Base-by-base conservation (phyloP, 805 yeast species). In the Wickerhamiella occidentalis region DNA sequence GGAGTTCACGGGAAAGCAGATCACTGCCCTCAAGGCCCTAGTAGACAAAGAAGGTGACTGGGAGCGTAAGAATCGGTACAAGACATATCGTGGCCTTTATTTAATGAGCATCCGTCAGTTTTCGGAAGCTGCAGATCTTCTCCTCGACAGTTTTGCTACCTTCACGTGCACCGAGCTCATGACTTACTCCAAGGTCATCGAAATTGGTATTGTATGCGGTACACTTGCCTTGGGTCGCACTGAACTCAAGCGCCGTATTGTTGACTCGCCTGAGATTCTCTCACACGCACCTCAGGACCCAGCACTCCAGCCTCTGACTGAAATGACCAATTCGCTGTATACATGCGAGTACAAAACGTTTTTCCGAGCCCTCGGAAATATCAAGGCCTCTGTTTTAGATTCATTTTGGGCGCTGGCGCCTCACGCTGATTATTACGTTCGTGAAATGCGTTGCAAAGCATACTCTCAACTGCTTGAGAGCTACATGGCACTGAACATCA, bases 11-110 rank as follows among this genome's bases (percentile, higher is more conserved):
- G 75, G 80, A 52, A 78, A 78, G 58, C 80, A 81, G 60, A 74
- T 92, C 55, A 90, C 82, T 49, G 79, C 79, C 57, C 79, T 82
- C 17, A 79, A 82, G 61, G 61, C 69, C 21, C 74, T 85, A 63
- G 86, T 92, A 60, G 97, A 90, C 60, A 84, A 86, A 61, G 98
- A 97, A 50, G 98, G 98, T 54, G 98, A 92, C 65, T 92, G 98
- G 98, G 98, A 92, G 68, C 84, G 98, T 67, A 80, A 95, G 61
- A 92, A 92, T 69, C 72, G 96, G 57, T 86, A 77, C 72, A 92
- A 92, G 70, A 85, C 96, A 5, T 92, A 92, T 67, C 68, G 76
- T 51, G 98, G 98, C 19, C 73, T 92, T 45, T 85, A 85, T 63
- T 69, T 77, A 33, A 69, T 92, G 75, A 82, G 95, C 6, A 80